phyloP scores from a whole-genome alignment of 371 early-diverging fungal species.

The Syncephalastrum contaminatum region DNA sequence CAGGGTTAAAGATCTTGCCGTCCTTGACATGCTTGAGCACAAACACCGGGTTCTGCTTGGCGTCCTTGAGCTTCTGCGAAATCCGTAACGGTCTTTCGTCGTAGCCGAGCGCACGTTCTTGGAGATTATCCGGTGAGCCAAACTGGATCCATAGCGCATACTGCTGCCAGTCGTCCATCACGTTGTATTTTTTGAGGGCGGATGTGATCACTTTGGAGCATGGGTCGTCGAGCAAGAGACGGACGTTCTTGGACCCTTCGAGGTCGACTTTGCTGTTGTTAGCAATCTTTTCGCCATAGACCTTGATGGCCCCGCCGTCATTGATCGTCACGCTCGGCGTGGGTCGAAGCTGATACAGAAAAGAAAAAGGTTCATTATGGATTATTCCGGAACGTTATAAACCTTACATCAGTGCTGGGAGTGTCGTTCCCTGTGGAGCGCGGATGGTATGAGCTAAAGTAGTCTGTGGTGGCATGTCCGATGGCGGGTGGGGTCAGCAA shows the following conservation, averaged over 20 bases:
- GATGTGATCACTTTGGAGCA: constrained; percentile 85
- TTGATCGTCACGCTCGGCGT: constrained; percentile 44
- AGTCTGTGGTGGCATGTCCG: too few relatives aligned
- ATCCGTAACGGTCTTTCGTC: constrained; percentile 83
- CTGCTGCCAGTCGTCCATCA: constrained; percentile 84
- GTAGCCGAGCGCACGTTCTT: constrained; percentile 74
- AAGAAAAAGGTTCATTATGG: too few relatives aligned
- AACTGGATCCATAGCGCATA: constrained; percentile 81
- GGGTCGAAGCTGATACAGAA: constrained; percentile 5
- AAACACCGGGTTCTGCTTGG: constrained; percentile 74
- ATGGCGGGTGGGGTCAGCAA: constrained; percentile 22
- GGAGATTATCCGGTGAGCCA: constrained; percentile 48
- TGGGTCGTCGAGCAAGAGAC: constrained; percentile 79
- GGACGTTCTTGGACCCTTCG: constrained; percentile 86
- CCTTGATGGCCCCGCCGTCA: constrained; percentile 73
- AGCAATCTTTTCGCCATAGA: constrained; percentile 67
- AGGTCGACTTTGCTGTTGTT: constrained; percentile 57
- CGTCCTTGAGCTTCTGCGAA: constrained; percentile 78
- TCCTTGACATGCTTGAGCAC: constrained; percentile 76
- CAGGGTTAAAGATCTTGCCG: constrained; percentile 48
- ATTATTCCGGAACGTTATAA: too few relatives aligned
- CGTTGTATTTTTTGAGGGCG: constrained; percentile 89
- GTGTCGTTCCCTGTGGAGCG: constrained; percentile 6
- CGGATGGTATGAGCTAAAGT: constrained; percentile 3
- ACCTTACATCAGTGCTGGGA: too few relatives aligned